phyloP scores from a whole-genome alignment of 2,329 filamentous ascomycete species.

The Xylaria sp. region DNA sequence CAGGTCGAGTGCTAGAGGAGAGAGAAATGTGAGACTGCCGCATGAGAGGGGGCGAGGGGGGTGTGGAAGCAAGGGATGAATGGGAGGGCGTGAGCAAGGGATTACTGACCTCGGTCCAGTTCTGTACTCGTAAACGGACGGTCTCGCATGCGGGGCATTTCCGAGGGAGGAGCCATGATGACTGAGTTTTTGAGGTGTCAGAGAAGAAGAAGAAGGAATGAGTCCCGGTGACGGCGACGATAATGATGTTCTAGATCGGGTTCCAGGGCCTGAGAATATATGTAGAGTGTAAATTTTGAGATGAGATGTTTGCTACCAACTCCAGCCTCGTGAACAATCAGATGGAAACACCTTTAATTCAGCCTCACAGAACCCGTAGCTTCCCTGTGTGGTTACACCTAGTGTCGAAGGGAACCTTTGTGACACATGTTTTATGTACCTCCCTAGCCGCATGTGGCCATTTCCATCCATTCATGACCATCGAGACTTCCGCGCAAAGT shows the following conservation, averaged over 20 bases:
- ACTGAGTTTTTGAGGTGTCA: background rate
- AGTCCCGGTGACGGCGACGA: background rate
- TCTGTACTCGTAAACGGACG: background rate
- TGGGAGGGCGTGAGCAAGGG: background rate
- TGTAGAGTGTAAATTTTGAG: background rate
- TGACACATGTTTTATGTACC: background rate
- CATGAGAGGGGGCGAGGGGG: background rate
- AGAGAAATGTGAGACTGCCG: background rate
- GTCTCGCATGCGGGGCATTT: background rate
- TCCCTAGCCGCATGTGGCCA: background rate
- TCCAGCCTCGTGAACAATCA: background rate
- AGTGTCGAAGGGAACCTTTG: background rate
- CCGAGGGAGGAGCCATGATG: background rate
- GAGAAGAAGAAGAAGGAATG: background rate
- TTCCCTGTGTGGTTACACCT: background rate
- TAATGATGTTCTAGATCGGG: background rate
- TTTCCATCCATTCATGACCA: background rate
- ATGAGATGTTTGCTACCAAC: background rate
- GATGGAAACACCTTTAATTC: background rate
- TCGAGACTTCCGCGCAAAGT: no score
- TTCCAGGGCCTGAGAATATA: background rate
- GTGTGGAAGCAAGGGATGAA: background rate
- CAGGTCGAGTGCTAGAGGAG: background rate
- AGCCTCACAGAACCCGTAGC: background rate
- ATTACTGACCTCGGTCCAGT: slow-evolving; percentile 1